These are phyloP conservation scores for Calophaca sinica DNA, from an alignment of 306 rosid species.

Conservation along the genomic window DNA sequence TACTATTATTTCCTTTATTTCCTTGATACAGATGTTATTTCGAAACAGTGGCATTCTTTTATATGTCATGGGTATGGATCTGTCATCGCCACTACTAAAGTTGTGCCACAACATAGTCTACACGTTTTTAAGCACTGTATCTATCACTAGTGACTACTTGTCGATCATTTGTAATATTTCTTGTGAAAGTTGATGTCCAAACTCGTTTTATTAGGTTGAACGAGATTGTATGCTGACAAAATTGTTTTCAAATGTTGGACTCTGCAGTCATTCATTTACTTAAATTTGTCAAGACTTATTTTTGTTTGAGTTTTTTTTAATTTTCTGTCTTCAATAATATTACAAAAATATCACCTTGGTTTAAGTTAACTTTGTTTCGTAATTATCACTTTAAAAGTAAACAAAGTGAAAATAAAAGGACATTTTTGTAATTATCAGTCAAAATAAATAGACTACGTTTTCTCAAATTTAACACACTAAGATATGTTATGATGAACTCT, in stretches of 20 bases:
- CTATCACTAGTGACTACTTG: slow-evolving; percentile 25
- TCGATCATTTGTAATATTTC: slow-evolving; percentile 5
- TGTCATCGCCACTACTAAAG: background rate
- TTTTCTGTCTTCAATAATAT: background rate
- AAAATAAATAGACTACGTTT: background rate
- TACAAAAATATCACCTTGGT: slow-evolving; percentile 18
- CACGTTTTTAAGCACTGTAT: slow-evolving; percentile 21
- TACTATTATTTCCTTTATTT: slow-evolving; percentile 44
- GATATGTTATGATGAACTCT: background rate
- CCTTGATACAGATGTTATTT: slow-evolving; percentile 4
- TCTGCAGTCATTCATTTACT: slow-evolving; percentile 4
- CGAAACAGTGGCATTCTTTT: slow-evolving; percentile 1
- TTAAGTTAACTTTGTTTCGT: background rate
- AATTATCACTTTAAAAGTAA: background rate
- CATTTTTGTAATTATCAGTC: background rate
- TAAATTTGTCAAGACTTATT: background rate
- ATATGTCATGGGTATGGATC: slow-evolving; percentile 34
- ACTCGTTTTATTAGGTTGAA: slow-evolving; percentile 29
- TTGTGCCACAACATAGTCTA: too few relatives aligned
- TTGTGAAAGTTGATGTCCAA: slow-evolving; percentile 13
- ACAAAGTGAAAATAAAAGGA: background rate
- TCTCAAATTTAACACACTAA: slow-evolving; percentile 9
- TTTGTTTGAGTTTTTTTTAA: background rate
- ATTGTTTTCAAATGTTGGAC: slow-evolving; percentile 1
- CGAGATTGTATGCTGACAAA: slow-evolving; percentile 6